Evolutionary conservation across 257 asterid genomes (phyloP), one percentile per base, ranked within the genome.

Genomic region (Petunia axillaris): DNA sequence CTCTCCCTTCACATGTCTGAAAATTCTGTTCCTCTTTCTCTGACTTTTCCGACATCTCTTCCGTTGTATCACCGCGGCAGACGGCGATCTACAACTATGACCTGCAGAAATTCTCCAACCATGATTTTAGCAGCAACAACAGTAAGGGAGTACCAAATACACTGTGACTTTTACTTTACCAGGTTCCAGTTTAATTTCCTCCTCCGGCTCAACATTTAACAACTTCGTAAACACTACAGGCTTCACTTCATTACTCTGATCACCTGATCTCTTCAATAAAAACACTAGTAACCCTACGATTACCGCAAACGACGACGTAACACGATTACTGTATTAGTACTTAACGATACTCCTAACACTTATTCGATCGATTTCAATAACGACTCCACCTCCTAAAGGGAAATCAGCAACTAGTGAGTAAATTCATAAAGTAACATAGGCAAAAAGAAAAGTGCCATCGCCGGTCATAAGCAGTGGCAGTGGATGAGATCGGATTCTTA

Each of bases 241-340:
- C 85, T 82, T 89, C 64, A 53, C 77, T 79, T 83, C 93, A 60
- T 82, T 88, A 48, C 83, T 82, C 74, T 90, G 85, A 76, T 82
- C 95, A 87, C 85, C 63, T 64, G 91, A 89, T 89, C 93, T 89
- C 92, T 89, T 91, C 92, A 88, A 92, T 2, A 92, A 55, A 16
- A 90, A 82, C 16, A 87, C 86, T 5, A 87, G 62, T 35, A 91
- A 79, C 2, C 95, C 97, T 0, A 85, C 64, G 77, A 92, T 82
- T 82, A 89, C 88, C 2, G 95, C 94, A 64, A 91, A 68, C 83
- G 94, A 92, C 78, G 97, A 89, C 77, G 95, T 88, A 36, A 79
- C 84, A 88, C 78, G 82, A 88, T 65, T 83, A 81, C 84, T 44
- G 78, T 71, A 37, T 90, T 91, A 7, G 85, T 91, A 71, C 91